Evolutionary conservation across 768 basidiomycete species (phyloP), one percentile per base, ranked within the genome.

Genomic region (Russula griseocarnosa): DNA sequence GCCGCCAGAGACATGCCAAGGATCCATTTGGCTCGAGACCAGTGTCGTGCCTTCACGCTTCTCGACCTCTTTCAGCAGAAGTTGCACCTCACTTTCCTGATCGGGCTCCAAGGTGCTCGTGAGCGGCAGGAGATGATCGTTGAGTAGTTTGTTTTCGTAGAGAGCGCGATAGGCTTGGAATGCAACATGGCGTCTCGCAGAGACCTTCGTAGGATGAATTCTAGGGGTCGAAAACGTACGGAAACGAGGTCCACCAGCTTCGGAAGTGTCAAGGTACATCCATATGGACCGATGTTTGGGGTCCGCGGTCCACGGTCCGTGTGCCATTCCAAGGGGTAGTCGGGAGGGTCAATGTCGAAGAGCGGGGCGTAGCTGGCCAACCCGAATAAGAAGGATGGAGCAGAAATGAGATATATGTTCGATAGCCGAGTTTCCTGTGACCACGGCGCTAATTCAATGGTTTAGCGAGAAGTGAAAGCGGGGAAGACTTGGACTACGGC

Each of bases 371-470:
- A 81, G 8, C 73, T 75, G 14, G 83, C 81, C 18, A 80, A 77
- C 77, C 76, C 14, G 78, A 71, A 63, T 77, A 78, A 1, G 85
- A 47, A 92, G 82, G 30, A 87, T 79, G 2, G 86, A 77, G 67
- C 90, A 92, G 71, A 90, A 92, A 69, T 90, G 86, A 42, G 82
- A 77, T 24, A 94, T 75, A 67, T 91, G 88, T 1, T 84, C 77
- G 18, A 88, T 79, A 0, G 88, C 86, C 1, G 84, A 86, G 64
- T 86, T 79, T 10, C 87, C 80, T 4, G 86, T 91, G 40, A 92
- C 78, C n/a, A 82, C 71, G 5, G 92, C 92, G 3, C 91, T 92
- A 61, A 0, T 64, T 28, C 38, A 42, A 20, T 24, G 53, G 9
- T 30, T 58, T 5, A 46, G 49, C 11, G 22, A 22, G 34, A 55